Conservation (phyloP, 1,139 yeast genomes). For the Kazachstania sp. region DNA sequence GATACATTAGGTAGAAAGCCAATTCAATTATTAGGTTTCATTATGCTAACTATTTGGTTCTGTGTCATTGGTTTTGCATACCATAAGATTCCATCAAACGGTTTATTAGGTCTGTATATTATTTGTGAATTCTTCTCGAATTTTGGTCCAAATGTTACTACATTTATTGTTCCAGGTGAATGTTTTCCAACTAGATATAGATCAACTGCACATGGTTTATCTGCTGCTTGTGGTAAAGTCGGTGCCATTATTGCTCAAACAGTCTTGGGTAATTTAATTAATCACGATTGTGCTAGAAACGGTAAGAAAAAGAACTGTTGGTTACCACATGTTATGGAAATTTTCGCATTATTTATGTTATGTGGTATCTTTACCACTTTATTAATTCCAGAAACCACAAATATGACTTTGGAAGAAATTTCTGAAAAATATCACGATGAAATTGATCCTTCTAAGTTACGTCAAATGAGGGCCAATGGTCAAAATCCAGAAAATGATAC, state of each 20-base stretch:
- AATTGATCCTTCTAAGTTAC: conserved; percentile 33
- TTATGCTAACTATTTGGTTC: conserved; percentile 57
- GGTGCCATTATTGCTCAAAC: conserved; percentile 97
- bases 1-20: conserved; percentile 79
- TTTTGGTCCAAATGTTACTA: conserved; percentile 93
- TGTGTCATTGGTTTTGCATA: conserved; percentile 65
- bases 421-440: conserved; percentile 74
- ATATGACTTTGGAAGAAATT: conserved; percentile 78
- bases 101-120: conserved; percentile 65
- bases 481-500: too few species aligned
- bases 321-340: conserved; percentile 87
- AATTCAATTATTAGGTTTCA: conserved; percentile 66
- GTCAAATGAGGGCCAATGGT: background rate
- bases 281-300: conserved; percentile 62
- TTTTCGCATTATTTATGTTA: conserved; percentile 85
- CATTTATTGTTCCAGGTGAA: conserved; percentile 95
- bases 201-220: conserved; percentile 96
- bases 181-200: conserved; percentile 94
- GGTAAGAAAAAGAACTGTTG: conserved; percentile 50
- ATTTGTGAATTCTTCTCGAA: conserved; percentile 78
- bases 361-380: conserved; percentile 57
- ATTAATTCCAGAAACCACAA: conserved; percentile 80
- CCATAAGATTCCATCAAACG: conserved; percentile 53
- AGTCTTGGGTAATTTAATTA: conserved; percentile 72
- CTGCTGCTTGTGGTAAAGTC: conserved; percentile 92